Percentiles rank a stretch among this genome's conserved stretches.
phyloP scores from a whole-genome alignment of 2,329 filamentous ascomycete genomes.

The Monilinia fructigena region DNA sequence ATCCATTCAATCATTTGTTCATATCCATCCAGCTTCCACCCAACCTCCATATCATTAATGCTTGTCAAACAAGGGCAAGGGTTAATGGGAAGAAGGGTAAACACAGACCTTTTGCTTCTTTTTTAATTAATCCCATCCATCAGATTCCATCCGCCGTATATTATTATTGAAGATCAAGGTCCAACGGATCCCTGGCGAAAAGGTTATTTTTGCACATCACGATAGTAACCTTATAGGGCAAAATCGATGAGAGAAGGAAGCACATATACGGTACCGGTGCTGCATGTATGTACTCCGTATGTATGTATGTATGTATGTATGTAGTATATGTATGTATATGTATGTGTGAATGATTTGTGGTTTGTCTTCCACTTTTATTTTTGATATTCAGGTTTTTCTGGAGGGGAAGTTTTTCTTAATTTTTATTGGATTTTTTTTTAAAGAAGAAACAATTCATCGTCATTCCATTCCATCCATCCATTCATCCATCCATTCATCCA shows the following conservation, averaged over 20 bases:
- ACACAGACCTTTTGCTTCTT: neutral
- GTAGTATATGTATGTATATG: neutral
- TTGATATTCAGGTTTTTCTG: neutral
- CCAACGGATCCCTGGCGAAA: neutral
- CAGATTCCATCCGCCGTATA: too few relatives aligned
- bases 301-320: neutral
- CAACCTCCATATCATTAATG: neutral
- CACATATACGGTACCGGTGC: too few relatives aligned
- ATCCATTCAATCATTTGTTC: too few relatives aligned
- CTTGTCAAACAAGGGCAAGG: slow-evolving; percentile 3
- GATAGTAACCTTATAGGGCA: slow-evolving; percentile 12
- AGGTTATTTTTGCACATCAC: slow-evolving; percentile 9
- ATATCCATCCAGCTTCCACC: too few relatives aligned
- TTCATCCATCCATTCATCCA: neutral
- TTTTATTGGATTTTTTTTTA: too few relatives aligned
- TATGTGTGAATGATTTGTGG: neutral
- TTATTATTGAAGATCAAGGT: neutral
- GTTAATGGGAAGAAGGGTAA: neutral
- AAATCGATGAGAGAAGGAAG: neutral
- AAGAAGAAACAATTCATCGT: neutral
- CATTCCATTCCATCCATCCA: neutral
- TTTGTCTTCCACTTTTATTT: neutral
- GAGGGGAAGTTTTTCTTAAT: too few relatives aligned
- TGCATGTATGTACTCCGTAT: too few relatives aligned
- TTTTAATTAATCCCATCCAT: too few relatives aligned